Percentiles rank a stretch among this genome's conserved stretches.
These are phyloP conservation scores for Aspergillus ochraceoroseus DNA, from an alignment of 2,329 filamentous ascomycete genomes.

Conservation along the genomic window DNA sequence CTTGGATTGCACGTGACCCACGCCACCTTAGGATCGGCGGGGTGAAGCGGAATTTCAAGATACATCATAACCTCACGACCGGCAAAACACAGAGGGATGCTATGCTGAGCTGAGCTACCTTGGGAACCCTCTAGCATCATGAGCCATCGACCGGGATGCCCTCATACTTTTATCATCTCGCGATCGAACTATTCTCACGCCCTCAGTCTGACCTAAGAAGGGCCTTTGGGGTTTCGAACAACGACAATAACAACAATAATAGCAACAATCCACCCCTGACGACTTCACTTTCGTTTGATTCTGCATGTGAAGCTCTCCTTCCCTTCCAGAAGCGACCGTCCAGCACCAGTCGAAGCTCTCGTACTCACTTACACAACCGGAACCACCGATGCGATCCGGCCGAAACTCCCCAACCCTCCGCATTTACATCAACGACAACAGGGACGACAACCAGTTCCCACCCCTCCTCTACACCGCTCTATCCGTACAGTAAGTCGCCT, in stretches of 20 bases:
- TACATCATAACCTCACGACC: neutral
- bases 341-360: slow-evolving; percentile 14
- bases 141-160: slow-evolving; percentile 48
- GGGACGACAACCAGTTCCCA: slow-evolving; percentile 5
- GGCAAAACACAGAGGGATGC: neutral
- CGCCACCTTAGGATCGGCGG: slow-evolving; percentile 4
- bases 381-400: slow-evolving; percentile 13
- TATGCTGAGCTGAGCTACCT: neutral
- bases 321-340: slow-evolving; percentile 34
- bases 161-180: slow-evolving; percentile 60
- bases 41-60: neutral
- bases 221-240: slow-evolving; percentile 7
- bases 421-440: slow-evolving; percentile 11
- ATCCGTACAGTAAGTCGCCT: slow-evolving; percentile 21
- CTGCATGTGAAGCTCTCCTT: slow-evolving; percentile 35
- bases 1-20: slow-evolving; percentile 9
- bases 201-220: slow-evolving; percentile 19
- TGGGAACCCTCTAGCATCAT: slow-evolving; percentile 20
- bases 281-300: slow-evolving; percentile 31
- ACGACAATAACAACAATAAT: too few species aligned
- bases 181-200: slow-evolving; percentile 54
- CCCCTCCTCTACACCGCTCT: slow-evolving; percentile 9
- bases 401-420: neutral
- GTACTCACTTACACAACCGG: slow-evolving; percentile 10
- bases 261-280: slow-evolving; percentile 12